Percentiles rank a stretch among this genome's conserved stretches.
Conservation (phyloP, 805 yeast species). For the Ogataea sp. region DNA sequence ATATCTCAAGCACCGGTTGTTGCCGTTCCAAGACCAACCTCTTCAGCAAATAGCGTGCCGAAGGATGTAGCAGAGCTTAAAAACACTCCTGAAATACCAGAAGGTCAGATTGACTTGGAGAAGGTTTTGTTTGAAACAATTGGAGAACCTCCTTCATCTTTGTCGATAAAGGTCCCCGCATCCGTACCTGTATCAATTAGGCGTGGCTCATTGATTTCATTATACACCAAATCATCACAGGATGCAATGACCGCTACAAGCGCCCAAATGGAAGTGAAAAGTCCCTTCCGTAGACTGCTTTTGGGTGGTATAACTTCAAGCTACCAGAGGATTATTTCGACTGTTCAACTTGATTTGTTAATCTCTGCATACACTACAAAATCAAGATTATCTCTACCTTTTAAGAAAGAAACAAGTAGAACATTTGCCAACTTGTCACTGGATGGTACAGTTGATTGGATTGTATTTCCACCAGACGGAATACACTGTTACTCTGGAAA, state of each 20-base stretch:
- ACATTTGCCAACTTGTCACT: conserved; percentile 37
- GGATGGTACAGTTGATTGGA: conserved; percentile 62
- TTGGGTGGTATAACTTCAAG: conserved; percentile 36
- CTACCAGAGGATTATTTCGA: conserved; percentile 41
- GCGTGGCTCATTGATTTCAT: conserved; percentile 40
- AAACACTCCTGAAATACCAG: not conserved
- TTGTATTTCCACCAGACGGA: conserved; percentile 37
- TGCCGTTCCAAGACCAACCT: no score
- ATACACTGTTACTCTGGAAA: conserved; percentile 47
- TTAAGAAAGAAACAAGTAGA: conserved; percentile 15
- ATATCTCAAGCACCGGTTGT: conserved; percentile 1
- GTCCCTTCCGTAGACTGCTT: conserved; percentile 34
- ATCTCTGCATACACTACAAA: conserved; percentile 27
- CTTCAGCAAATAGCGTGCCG: not conserved
- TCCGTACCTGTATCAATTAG: conserved; percentile 46
- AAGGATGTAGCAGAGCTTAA: not conserved
- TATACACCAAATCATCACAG: conserved; percentile 22
- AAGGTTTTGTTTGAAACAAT: conserved; percentile 31
- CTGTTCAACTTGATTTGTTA: conserved; percentile 36
- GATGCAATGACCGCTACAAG: conserved; percentile 9
- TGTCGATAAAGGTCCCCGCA: conserved; percentile 47
- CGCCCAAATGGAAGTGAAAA: conserved; percentile 23
- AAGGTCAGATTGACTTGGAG: not conserved
- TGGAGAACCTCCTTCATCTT: conserved; percentile 40
- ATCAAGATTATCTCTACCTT: conserved; percentile 1